Conservation (phyloP, 495 filamentous ascomycete species). For the Hyaloscypha hepaticicola region DNA sequence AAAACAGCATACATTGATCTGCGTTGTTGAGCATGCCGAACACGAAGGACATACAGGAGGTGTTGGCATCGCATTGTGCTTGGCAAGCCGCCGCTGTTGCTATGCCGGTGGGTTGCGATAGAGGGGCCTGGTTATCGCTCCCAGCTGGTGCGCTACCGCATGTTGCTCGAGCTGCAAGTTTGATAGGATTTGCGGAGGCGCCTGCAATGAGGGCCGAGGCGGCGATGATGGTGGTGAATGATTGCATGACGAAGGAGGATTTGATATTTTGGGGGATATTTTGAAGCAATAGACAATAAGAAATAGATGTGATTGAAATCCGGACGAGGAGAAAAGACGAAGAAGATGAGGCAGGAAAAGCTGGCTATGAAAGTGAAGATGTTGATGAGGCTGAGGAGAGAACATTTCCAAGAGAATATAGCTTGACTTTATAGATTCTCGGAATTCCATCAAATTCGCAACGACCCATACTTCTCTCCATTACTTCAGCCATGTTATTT, state of each 20-base stretch:
- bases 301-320: not conserved
- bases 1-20: conserved; percentile 28
- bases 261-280: not conserved
- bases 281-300: not conserved
- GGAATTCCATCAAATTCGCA: not conserved
- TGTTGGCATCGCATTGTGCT: conserved; percentile 31
- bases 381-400: conserved; percentile 22
- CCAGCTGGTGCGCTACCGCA: conserved; percentile 22
- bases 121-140: conserved; percentile 4
- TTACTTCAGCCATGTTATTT: not conserved
- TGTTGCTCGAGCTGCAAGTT: conserved; percentile 12
- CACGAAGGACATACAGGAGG: conserved; percentile 30
- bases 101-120: conserved; percentile 25
- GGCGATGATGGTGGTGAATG: conserved; percentile 13
- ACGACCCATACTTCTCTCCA: not conserved
- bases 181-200: conserved; percentile 2
- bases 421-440: conserved; percentile 7
- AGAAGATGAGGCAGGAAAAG: conserved; percentile 5
- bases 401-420: conserved; percentile 3
- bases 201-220: conserved; percentile 8
- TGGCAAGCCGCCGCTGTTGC: conserved; percentile 25
- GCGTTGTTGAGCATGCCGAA: conserved; percentile 31
- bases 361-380: conserved; percentile 15
- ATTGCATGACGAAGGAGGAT: conserved; percentile 14
- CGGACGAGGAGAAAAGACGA: not conserved